Percentiles rank a stretch among this genome's conserved stretches.
Evolutionary conservation across 495 filamentous ascomycete genomes (phyloP).

Genomic region (Hypoxylon rickii): DNA sequence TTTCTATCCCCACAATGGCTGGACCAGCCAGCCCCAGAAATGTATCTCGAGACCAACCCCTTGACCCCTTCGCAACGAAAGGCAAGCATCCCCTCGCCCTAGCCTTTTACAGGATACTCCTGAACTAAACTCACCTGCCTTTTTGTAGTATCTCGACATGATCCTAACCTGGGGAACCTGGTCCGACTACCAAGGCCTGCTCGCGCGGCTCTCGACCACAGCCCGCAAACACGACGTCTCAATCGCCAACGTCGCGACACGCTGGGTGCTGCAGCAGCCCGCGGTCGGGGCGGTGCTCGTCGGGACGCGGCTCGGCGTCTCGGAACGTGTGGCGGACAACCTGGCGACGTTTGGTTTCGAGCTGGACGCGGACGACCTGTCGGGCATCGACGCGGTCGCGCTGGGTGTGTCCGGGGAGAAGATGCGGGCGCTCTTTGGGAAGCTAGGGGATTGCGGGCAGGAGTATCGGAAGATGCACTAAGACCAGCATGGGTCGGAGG

Average conservation of each 20-base stretch:
- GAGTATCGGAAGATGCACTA: conserved; percentile 46
- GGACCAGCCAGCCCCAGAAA: conserved; percentile 38
- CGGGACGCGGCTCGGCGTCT: conserved; percentile 45
- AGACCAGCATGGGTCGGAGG: neutral
- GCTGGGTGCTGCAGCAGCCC: conserved; percentile 49
- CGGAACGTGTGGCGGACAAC: conserved; percentile 45
- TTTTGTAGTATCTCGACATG: conserved; percentile 45
- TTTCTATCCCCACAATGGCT: conserved; percentile 50
- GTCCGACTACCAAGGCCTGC: conserved; percentile 41
- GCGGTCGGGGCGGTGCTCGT: conserved; percentile 50
- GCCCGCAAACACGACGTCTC: conserved; percentile 40
- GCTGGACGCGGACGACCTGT: conserved; percentile 25
- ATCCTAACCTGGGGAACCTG: conserved; percentile 45
- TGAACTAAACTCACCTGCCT: neutral
- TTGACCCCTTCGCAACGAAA: conserved; percentile 53
- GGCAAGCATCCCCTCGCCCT: conserved; percentile 6
- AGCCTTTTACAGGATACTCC: neutral
- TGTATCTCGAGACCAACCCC: conserved; percentile 38
- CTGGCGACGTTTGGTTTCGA: conserved; percentile 39
- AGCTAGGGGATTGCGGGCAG: conserved; percentile 49
- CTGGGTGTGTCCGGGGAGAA: conserved; percentile 25
- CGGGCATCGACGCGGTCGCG: conserved; percentile 32
- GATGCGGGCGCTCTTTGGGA: conserved; percentile 37
- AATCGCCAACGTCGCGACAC: conserved; percentile 43
- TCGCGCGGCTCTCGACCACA: conserved; percentile 30